A percentile compares a stretch with the other conserved stretches of the same genome.
These are phyloP conservation scores for Ogataea haglerorum DNA, from an alignment of 805 yeast genomes.

Conservation along the genomic window DNA sequence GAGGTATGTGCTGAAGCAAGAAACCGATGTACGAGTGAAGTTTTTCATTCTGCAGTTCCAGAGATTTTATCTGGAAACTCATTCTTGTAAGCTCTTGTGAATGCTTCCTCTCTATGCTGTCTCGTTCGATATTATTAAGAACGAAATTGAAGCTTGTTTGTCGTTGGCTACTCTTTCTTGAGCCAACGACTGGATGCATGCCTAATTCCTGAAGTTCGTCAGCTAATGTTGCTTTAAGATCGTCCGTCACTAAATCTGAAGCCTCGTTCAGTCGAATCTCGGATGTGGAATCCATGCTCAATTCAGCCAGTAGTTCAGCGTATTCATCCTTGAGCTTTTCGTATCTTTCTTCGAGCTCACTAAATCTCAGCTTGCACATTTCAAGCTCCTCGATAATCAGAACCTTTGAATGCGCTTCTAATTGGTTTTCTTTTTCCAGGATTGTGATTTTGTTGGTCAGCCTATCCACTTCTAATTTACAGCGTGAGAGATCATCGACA, in stretches of 20 bases:
- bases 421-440: conserved; percentile 47
- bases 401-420: conserved; percentile 50
- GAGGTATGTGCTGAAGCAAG: conserved; percentile 42
- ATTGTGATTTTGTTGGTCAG: conserved; percentile 30
- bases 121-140: conserved; percentile 24
- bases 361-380: conserved; percentile 38
- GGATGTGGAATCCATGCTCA: conserved; percentile 12
- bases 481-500: conserved; percentile 11
- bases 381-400: conserved; percentile 55
- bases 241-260: conserved; percentile 5
- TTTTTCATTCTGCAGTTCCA: conserved; percentile 54
- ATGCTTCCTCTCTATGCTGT: conserved; percentile 24
- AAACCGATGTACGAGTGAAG: conserved; percentile 55
- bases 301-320: conserved; percentile 28
- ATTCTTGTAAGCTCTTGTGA: conserved; percentile 49
- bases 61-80: conserved; percentile 50
- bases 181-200: conserved; percentile 1
- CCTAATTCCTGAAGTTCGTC: conserved; percentile 20
- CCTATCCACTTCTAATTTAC: conserved; percentile 22
- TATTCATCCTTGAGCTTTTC: conserved; percentile 28
- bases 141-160: conserved; percentile 25
- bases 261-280: neutral
- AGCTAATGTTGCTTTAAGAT: conserved; percentile 14
- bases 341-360: conserved; percentile 27
- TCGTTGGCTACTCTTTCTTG: conserved; percentile 21